Conservation (phyloP, 2,329 filamentous ascomycete species). For the Pyrenophora tritici-repentis region DNA sequence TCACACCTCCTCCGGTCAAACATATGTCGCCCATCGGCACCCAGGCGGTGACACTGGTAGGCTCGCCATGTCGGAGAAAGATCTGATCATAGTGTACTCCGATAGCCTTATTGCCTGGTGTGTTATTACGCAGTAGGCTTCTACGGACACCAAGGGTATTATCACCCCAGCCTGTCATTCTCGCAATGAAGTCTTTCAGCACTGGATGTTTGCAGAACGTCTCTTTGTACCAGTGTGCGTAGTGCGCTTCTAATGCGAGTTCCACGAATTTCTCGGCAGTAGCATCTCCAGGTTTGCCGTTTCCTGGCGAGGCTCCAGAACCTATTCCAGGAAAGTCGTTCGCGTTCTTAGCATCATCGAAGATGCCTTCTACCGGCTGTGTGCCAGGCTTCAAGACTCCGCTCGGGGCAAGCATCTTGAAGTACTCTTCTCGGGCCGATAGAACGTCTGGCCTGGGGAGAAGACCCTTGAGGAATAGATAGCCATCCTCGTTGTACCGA, state of each 20-base stretch:
- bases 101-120: constrained; percentile 61
- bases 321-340: constrained; percentile 60
- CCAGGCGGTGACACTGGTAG: constrained; percentile 62
- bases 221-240: constrained; percentile 52
- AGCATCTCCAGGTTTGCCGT: constrained; percentile 52
- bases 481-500: constrained; percentile 57
- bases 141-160: constrained; percentile 54
- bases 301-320: constrained; percentile 54
- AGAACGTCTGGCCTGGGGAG: constrained; percentile 60
- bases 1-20: constrained; percentile 61
- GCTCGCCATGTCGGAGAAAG: constrained; percentile 61
- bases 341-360: constrained; percentile 51
- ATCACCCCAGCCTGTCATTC: constrained; percentile 59
- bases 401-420: constrained; percentile 58
- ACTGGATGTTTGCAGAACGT: constrained; percentile 60
- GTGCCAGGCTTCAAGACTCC: constrained; percentile 62
- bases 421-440: constrained; percentile 58
- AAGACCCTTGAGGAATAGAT: constrained; percentile 61
- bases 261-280: constrained; percentile 54
- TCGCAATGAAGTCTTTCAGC: constrained; percentile 56
- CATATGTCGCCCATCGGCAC: constrained; percentile 61
- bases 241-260: constrained; percentile 60
- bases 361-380: constrained; percentile 59
- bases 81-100: constrained; percentile 67
- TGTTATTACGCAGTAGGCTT: constrained; percentile 62